Base-by-base conservation (phyloP, 75 land plant species). In the Ceratopteris richardii region DNA sequence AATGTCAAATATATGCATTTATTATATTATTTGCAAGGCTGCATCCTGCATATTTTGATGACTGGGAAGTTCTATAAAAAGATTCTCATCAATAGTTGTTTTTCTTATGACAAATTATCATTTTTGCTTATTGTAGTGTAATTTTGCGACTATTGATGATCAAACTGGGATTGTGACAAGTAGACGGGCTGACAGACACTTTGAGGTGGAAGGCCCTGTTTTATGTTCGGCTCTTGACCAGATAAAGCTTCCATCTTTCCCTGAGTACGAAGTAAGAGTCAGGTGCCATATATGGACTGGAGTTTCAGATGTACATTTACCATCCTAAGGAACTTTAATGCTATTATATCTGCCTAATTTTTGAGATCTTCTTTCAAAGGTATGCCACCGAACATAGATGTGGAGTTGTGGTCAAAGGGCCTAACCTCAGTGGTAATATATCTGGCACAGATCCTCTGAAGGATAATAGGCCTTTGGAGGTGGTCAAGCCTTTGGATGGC, bases 301-400 rank as follows among this genome's bases (percentile, higher is more conserved):
- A n/a, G n/a, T n/a, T 12, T n/a, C n/a, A 43, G 13, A 53, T 9
- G 43, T 44, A 56, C n/a, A 24, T 67, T 27, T 30, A 57, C 22
- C 13, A 10, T 1, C 37, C 21, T 23, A 57, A 42, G 23, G 20
- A n/a, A 57, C 44, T 57, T 16, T 33, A 21, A 20, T 25, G 50
- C 22, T 11, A 37, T 13, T 20, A 18, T 40, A 39, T 16, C n/a
- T 51, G n/a, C n/a, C n/a, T n/a, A n/a, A n/a, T n/a, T n/a, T n/a
- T n/a, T n/a, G n/a, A n/a, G n/a, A n/a, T 14, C 17, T 33, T 31
- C 7, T 53, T 31, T 36, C 18, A 19, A 62, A 94, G 96, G 72
- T 94, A 94, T 90, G 99, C 99, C 17, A 94, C 96, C 36, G 99
- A 94, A 56, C 99, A 94, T 62, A 81, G 99, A 62, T 94, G 99